A percentile compares a stretch with the other conserved stretches of the same genome.
Evolutionary conservation across 2,329 filamentous ascomycete species (phyloP).

Genomic region (Fusarium torulosum): DNA sequence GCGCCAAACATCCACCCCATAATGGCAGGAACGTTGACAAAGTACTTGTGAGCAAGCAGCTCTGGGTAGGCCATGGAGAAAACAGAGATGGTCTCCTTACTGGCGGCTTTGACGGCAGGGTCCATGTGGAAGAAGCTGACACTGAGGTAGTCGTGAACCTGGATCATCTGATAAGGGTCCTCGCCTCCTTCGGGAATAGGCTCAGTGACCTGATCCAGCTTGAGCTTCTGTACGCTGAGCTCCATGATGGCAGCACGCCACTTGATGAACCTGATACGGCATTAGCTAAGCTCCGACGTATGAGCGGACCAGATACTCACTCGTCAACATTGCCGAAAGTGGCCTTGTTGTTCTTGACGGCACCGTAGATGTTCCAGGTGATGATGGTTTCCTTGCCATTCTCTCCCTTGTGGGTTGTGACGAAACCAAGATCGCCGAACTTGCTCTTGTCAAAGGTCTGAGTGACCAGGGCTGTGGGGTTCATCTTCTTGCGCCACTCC

Average conservation of each 20-base stretch:
- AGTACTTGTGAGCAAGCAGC: slow-evolving; percentile 87
- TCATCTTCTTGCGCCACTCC: slow-evolving; percentile 82
- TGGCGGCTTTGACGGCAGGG: slow-evolving; percentile 79
- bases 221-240: slow-evolving; percentile 79
- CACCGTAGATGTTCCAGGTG: slow-evolving; percentile 94
- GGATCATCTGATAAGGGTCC: slow-evolving; percentile 91
- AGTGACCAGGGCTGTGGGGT: slow-evolving; percentile 75
- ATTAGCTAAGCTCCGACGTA: slow-evolving; percentile 24
- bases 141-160: slow-evolving; percentile 93
- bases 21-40: slow-evolving; percentile 90
- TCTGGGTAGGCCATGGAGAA: slow-evolving; percentile 90
- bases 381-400: slow-evolving; percentile 73
- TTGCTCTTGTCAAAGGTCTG: slow-evolving; percentile 75
- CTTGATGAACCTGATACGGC: slow-evolving; percentile 76
- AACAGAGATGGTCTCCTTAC: slow-evolving; percentile 82
- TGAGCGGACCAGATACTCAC: slow-evolving; percentile 64
- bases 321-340: slow-evolving; percentile 87
- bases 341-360: slow-evolving; percentile 82
- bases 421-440: slow-evolving; percentile 83
- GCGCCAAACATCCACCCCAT: slow-evolving; percentile 89
- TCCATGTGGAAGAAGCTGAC: slow-evolving; percentile 89
- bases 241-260: slow-evolving; percentile 96
- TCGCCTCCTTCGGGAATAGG: slow-evolving; percentile 78
- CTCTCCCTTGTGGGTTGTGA: slow-evolving; percentile 75
- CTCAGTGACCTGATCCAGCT: slow-evolving; percentile 75